Conservation (phyloP, 2,329 filamentous ascomycete genomes). For the Fusarium torulosum region DNA sequence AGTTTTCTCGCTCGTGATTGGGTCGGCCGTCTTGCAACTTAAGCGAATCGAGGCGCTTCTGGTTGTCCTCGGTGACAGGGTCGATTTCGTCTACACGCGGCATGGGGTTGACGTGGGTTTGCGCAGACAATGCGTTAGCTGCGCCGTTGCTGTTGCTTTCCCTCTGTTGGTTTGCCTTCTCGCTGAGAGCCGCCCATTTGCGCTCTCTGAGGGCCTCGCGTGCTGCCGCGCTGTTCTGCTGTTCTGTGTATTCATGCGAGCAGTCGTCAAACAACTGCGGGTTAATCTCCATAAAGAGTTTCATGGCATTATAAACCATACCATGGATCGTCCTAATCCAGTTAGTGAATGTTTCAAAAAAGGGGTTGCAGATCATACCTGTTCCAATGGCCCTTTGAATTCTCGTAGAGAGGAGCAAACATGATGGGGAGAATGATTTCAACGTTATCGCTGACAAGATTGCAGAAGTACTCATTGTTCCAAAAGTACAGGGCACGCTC, state of each 20-base stretch:
- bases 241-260: slow-evolving; percentile 96
- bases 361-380: slow-evolving; percentile 68
- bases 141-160: slow-evolving; percentile 50
- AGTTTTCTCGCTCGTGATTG: slow-evolving; percentile 71
- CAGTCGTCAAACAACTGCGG: slow-evolving; percentile 98
- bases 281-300: slow-evolving; percentile 99
- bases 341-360: slow-evolving; percentile 11
- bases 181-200: slow-evolving; percentile 88
- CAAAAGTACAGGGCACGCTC: slow-evolving; percentile 98
- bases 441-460: slow-evolving; percentile 98
- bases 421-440: slow-evolving; percentile 99
- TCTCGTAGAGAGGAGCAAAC: slow-evolving; percentile 98
- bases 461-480: slow-evolving; percentile 99
- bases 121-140: slow-evolving; percentile 45
- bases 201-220: slow-evolving; percentile 84
- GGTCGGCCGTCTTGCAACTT: slow-evolving; percentile 84
- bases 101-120: slow-evolving; percentile 58
- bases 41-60: slow-evolving; percentile 88
- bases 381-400: slow-evolving; percentile 99
- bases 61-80: slow-evolving; percentile 82
- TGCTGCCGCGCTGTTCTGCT: slow-evolving; percentile 91
- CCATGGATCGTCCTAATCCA: slow-evolving; percentile 89
- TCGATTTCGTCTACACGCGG: slow-evolving; percentile 80
- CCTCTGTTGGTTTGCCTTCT: slow-evolving; percentile 81
- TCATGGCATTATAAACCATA: slow-evolving; percentile 99